phyloP scores from a whole-genome alignment of 345 rosid genomes.

The Populus alba region DNA sequence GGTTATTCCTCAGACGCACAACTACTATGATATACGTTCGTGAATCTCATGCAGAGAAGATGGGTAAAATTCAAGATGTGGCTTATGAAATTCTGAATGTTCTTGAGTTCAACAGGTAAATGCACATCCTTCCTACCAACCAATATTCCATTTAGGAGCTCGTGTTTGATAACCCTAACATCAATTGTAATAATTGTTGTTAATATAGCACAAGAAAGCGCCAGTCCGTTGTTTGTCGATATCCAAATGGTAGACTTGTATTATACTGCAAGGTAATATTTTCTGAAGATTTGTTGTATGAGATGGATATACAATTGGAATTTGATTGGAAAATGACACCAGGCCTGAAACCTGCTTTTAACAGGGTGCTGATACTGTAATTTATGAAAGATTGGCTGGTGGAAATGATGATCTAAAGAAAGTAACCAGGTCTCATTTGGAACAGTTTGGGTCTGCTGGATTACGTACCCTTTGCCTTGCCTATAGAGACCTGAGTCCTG shows the following conservation, averaged over 20 bases:
- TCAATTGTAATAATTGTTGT: slow-evolving; percentile 16
- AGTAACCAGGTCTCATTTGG: slow-evolving; percentile 83
- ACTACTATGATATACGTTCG: slow-evolving; percentile 91
- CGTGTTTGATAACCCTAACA: slow-evolving; percentile 13
- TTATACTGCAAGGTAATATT: slow-evolving; percentile 89
- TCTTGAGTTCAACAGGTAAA: slow-evolving; percentile 96
- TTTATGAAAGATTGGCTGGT: slow-evolving; percentile 79
- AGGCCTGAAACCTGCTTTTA: slow-evolving; percentile 28
- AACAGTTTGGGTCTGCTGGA: slow-evolving; percentile 93
- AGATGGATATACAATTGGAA: slow-evolving; percentile 3
- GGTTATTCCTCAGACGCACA: slow-evolving; percentile 66
- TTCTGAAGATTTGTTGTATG: slow-evolving; percentile 14
- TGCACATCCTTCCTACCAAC: slow-evolving; percentile 4
- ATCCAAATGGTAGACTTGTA: slow-evolving; percentile 91
- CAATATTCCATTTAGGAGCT: slow-evolving; percentile 6
- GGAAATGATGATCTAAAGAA: slow-evolving; percentile 69
- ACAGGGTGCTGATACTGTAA: slow-evolving; percentile 98
- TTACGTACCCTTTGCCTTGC: slow-evolving; percentile 98
- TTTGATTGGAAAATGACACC: slow-evolving; percentile 31
- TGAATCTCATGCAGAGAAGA: slow-evolving; percentile 95
- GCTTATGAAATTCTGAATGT: slow-evolving; percentile 93
- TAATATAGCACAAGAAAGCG: slow-evolving; percentile 91
- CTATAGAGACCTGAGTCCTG: slow-evolving; percentile 70
- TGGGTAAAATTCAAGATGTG: slow-evolving; percentile 83
- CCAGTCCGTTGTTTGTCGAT: slow-evolving; percentile 97